Evolutionary conservation across 345 rosid species (phyloP).

Genomic region (Nephelium lappaceum): DNA sequence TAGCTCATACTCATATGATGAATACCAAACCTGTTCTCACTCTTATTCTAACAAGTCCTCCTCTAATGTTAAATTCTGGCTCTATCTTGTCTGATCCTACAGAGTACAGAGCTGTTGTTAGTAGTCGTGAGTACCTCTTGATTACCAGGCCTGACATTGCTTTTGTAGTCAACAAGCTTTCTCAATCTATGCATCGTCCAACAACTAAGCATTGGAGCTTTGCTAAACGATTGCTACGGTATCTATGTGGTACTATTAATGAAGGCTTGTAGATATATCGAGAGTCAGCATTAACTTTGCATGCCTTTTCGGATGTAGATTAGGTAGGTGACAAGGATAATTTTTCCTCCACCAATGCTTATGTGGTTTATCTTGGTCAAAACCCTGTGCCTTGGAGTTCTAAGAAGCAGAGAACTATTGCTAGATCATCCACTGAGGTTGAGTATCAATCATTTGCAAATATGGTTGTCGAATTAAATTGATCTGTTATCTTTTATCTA

Average conservation of each 20-base stretch:
- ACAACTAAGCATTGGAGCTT: neutral
- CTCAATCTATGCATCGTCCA: neutral
- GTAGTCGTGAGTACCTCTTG: too few relatives aligned
- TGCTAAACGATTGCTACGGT: neutral
- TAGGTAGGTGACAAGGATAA: neutral
- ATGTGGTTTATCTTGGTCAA: neutral
- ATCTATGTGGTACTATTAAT: neutral
- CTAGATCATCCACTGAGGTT: neutral
- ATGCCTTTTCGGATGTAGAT: slow-evolving; percentile 3
- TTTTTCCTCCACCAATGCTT: neutral
- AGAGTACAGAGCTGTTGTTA: too few relatives aligned
- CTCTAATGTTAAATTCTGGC: too few relatives aligned
- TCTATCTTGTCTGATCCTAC: too few relatives aligned
- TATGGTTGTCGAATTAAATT: neutral
- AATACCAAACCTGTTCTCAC: too few relatives aligned
- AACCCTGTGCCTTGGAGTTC: neutral
- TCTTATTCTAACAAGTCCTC: too few relatives aligned
- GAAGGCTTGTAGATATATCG: neutral
- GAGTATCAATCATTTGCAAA: neutral
- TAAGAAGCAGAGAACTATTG: neutral
- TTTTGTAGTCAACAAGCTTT: too few relatives aligned
- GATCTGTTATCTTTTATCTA: too few relatives aligned
- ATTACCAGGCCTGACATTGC: too few relatives aligned
- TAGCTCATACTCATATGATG: too few relatives aligned
- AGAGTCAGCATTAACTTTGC: neutral